Conservation (phyloP, 805 yeast species). For the Starmerella apicola region DNA sequence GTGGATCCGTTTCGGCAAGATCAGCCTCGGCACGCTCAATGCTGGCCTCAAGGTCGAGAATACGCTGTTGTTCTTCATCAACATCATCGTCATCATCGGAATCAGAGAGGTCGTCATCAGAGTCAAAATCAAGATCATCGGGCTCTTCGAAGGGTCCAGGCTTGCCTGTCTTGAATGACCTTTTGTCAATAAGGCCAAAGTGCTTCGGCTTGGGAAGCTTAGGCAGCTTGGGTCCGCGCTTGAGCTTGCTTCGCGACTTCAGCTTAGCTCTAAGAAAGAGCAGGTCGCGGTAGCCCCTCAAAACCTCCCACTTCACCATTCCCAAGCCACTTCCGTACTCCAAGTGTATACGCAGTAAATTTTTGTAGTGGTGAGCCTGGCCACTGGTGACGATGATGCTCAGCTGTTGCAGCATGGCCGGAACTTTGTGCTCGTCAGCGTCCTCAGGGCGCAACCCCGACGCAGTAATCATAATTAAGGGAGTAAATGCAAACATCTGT, state of each 20-base stretch:
- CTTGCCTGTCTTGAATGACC: not conserved
- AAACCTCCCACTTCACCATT: constrained; percentile 67
- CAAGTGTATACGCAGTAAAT: constrained; percentile 49
- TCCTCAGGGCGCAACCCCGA: constrained; percentile 68
- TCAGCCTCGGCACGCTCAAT: constrained; percentile 6
- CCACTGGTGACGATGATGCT: constrained; percentile 43
- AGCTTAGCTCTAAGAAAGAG: constrained; percentile 57
- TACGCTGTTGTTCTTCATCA: constrained; percentile 1
- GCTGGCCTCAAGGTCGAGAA: not conserved
- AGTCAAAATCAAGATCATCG: not conserved
- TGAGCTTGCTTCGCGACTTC: constrained; percentile 11
- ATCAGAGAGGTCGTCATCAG: not conserved
- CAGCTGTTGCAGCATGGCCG: constrained; percentile 61
- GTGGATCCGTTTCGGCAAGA: not conserved
- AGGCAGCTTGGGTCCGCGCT: constrained; percentile 29
- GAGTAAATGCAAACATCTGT: constrained; percentile 52
- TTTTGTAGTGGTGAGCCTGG: constrained; percentile 33
- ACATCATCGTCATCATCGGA: constrained; percentile 3
- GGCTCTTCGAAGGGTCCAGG: not conserved
- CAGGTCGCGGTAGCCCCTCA: constrained; percentile 60
- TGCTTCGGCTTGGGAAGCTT: constrained; percentile 31
- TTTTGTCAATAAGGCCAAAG: constrained; percentile 17
- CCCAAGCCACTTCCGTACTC: constrained; percentile 84
- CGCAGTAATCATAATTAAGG: constrained; percentile 56
- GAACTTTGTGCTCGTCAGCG: constrained; percentile 48